Conservation (phyloP, 148 eudicot species). For the Rhododendron simsii region DNA sequence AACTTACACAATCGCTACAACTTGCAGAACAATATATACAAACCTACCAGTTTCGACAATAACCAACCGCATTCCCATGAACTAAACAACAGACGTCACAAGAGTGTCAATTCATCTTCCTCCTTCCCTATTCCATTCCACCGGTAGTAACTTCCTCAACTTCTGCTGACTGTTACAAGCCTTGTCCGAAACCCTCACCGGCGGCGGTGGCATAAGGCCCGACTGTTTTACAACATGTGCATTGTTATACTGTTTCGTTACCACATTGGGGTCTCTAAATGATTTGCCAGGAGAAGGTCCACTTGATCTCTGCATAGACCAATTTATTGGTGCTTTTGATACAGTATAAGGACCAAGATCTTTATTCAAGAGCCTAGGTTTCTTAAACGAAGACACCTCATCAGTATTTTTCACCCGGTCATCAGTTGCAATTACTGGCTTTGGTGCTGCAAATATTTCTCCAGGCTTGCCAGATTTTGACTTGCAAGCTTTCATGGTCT, state of each 20-base stretch:
- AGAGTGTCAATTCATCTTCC: constrained; percentile 27
- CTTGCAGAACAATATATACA: constrained; percentile 35
- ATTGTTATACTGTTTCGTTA: constrained; percentile 29
- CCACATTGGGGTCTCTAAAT: constrained; percentile 34
- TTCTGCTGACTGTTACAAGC: constrained; percentile 42
- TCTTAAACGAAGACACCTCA: constrained; percentile 42
- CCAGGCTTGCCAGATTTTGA: constrained; percentile 45
- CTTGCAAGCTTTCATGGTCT: constrained; percentile 67
- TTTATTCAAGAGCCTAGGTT: constrained; percentile 40
- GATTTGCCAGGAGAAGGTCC: constrained; percentile 53
- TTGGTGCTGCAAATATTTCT: constrained; percentile 28
- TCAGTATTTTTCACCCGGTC: constrained; percentile 23
- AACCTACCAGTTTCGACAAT: constrained; percentile 18
- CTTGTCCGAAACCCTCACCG: constrained; percentile 45
- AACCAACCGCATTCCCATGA: constrained; percentile 4
- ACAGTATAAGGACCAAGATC: constrained; percentile 30
- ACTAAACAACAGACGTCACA: constrained; percentile 17
- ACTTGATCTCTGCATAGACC: constrained; percentile 58
- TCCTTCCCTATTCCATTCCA: constrained; percentile 45
- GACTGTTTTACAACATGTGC: constrained; percentile 35
- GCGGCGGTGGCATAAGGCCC: constrained; percentile 43
- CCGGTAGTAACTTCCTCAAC: constrained; percentile 38
- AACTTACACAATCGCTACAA: constrained; percentile 6
- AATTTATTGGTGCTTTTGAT: constrained; percentile 31
- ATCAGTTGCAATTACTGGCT: constrained; percentile 23